Evolutionary conservation across 257 asterid genomes (phyloP), one percentile per base, ranked within the genome.

Genomic region (Salvia hispanica): DNA sequence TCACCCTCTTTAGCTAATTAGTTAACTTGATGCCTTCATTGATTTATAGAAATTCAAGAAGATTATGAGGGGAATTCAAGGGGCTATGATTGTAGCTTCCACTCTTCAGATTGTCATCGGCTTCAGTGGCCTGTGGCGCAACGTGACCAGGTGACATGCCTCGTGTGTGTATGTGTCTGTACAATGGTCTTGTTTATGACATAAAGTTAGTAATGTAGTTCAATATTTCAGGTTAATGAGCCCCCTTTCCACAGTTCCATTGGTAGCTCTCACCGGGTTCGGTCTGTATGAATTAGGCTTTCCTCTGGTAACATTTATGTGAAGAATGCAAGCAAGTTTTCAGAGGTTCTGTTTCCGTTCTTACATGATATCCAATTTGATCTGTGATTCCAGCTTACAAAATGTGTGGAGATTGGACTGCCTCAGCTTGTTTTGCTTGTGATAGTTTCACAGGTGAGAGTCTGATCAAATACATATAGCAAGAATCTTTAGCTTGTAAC

Each of bases 61-160:
- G 80, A 88, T 62, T 44, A 93, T 93, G 90, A 82, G 86, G 77
- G 97, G 88, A 31, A 86, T 87, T 77, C 99, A 93, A 75, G 97
- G 98, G 48, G 88, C 97, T 4, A 80, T 85, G 83, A 93, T 90
- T 40, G 97, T 90, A 25, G 99, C 96, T 54, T 93, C 97, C 14
- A 79, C 85, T 67, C 93, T 93, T 70, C 97, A 93, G 79, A 85
- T 93, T 53, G 82, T 93, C 67, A 51, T 93, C 6, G 97, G 99
- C 51, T 93, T 93, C 71, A 90, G 99, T 66, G 99, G 99, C 53
- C 76, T 93, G 33, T 93, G 99, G 97, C 80, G 97, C 36, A 93
- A 86, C 25, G 90, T 93, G 13, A 73, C 88, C 7, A 90, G 97
- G 96, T 89, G 70, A 69, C 18, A 8, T 48, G 16, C 21, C 25